Percentiles rank a stretch among this genome's conserved stretches.
phyloP scores from a whole-genome alignment of 495 filamentous ascomycete genomes.

The Xylaria telfairii region DNA sequence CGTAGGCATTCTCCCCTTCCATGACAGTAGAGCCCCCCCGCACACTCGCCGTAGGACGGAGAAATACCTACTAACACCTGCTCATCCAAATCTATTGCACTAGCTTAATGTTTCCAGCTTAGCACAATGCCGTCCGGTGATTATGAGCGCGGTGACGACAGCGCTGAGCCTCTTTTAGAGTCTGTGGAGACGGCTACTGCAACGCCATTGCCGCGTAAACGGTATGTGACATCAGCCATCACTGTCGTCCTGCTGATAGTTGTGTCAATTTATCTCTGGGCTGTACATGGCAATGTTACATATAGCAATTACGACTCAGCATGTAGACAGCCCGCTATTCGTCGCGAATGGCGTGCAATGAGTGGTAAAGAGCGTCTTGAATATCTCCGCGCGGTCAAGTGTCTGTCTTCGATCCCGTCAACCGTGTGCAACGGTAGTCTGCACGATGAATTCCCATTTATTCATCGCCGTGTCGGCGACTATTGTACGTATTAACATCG shows the following conservation, averaged over 20 bases:
- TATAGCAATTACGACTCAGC: neutral
- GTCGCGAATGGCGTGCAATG: conserved; percentile 13
- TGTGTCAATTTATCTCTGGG: neutral
- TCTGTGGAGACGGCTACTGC: neutral
- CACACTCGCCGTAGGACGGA: too few species aligned
- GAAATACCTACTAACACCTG: too few species aligned
- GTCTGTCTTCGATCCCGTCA: conserved; percentile 6
- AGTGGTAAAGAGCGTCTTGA: conserved; percentile 1
- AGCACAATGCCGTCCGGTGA: neutral
- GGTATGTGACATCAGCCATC: neutral
- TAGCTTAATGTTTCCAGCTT: neutral
- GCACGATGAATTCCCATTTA: conserved; percentile 12
- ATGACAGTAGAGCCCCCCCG: too few species aligned
- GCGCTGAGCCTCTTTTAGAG: neutral
- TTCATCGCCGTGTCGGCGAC: neutral
- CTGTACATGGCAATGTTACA: neutral
- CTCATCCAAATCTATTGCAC: too few species aligned
- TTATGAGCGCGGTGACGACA: neutral
- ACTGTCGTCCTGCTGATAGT: neutral
- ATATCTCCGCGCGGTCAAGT: conserved; percentile 13
- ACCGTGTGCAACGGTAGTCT: conserved; percentile 3
- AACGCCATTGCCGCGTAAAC: neutral
- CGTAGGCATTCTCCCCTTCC: too few species aligned
- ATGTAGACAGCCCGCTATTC: conserved; percentile 5
- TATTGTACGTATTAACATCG: neutral